phyloP scores from a whole-genome alignment of 352 stramenopile genomes.

The Phytophthora podocarpi region DNA sequence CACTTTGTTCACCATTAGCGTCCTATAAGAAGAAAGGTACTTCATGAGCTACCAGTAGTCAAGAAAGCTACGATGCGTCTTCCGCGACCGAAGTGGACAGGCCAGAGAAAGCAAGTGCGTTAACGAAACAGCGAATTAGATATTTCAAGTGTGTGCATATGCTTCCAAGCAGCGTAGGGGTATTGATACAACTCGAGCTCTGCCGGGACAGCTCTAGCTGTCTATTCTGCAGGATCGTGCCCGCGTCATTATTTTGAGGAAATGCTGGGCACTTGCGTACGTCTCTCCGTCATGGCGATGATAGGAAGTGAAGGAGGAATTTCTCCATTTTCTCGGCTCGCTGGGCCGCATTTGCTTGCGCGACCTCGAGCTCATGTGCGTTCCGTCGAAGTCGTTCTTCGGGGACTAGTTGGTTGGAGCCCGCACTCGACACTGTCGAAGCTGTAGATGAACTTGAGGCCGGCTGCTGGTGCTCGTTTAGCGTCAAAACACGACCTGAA shows the following conservation, averaged over 20 bases:
- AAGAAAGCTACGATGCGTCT: constrained; percentile 5
- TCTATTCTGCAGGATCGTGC: constrained; percentile 15
- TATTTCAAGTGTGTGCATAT: constrained; percentile 24
- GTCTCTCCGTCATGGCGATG: constrained; percentile 36
- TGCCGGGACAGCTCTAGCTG: constrained; percentile 9
- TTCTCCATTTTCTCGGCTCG: constrained; percentile 77
- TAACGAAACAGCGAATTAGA: constrained; percentile 36
- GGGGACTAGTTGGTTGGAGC: constrained; percentile 44
- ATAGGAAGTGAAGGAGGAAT: constrained; percentile 73
- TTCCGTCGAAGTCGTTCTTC: constrained; percentile 68
- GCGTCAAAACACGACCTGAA: constrained; percentile 17
- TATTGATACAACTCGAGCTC: constrained; percentile 35
- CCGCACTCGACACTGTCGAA: constrained; percentile 40
- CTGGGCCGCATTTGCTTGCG: constrained; percentile 55
- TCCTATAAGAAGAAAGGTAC: constrained; percentile 57
- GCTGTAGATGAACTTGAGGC: constrained; percentile 40
- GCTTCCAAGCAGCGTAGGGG: constrained; percentile 15
- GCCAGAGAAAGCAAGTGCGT: constrained; percentile 18
- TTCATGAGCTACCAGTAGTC: no score
- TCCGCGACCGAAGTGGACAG: constrained; percentile 23
- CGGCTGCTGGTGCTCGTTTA: constrained; percentile 29
- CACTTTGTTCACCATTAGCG: constrained; percentile 94
- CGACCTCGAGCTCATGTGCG: constrained; percentile 57
- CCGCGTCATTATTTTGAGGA: constrained; percentile 13
- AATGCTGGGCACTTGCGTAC: constrained; percentile 10